These are phyloP conservation scores for Solanum paucissectum DNA, from an alignment of 257 asterid species.

Conservation along the genomic window DNA sequence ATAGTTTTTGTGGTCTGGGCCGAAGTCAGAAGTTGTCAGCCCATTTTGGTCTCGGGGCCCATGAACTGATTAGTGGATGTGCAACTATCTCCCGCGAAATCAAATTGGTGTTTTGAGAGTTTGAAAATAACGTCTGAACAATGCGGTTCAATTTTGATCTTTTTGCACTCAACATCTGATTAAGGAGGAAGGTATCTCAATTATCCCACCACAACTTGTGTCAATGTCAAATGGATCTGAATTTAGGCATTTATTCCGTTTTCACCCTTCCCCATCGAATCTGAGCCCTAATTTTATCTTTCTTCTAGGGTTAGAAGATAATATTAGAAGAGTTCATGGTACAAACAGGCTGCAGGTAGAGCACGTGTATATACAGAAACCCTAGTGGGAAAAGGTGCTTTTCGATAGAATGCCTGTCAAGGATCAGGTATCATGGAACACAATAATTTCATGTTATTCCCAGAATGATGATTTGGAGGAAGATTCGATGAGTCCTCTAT, in stretches of 20 bases:
- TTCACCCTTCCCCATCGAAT: not conserved
- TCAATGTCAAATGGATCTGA: not conserved
- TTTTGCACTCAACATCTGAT: too few relatives aligned
- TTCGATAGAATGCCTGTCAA: conserved; percentile 63
- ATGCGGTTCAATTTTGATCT: conserved; percentile 10
- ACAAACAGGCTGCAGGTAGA: not conserved
- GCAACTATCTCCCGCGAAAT: not conserved
- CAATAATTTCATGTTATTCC: conserved; percentile 70
- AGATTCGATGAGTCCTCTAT: conserved; percentile 58
- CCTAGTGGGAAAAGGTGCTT: conserved; percentile 19
- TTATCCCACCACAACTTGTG: not conserved
- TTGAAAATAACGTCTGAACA: not conserved
- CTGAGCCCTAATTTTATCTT: not conserved
- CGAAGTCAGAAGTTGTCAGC: not conserved
- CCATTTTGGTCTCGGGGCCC: not conserved
- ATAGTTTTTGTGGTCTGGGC: not conserved
- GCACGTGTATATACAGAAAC: not conserved
- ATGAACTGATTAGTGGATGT: not conserved
- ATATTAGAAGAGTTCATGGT: not conserved
- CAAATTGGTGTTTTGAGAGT: not conserved
- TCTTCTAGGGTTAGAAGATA: not conserved
- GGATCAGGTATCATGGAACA: conserved; percentile 82
- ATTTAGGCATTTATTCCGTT: not conserved
- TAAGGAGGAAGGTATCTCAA: too few relatives aligned
- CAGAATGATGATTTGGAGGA: conserved; percentile 55